Evolutionary conservation across 352 stramenopile species (phyloP).

Genomic region (Pythium sp.): DNA sequence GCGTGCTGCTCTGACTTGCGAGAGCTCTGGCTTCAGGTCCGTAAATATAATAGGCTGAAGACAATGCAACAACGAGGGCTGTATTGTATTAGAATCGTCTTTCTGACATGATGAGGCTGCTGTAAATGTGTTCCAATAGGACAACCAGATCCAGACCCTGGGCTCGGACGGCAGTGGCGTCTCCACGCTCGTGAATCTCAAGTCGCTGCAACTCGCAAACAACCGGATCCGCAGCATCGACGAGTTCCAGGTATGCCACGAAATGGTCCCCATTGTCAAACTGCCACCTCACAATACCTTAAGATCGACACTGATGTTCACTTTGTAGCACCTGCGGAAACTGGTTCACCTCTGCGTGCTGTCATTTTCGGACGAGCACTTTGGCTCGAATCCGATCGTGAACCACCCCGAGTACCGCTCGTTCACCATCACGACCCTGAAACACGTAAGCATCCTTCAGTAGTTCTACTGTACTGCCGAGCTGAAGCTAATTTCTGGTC

Average conservation of each 20-base stretch:
- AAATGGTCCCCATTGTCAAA: too few species aligned
- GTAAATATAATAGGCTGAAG: background rate
- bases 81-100: background rate
- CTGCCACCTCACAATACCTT: too few species aligned
- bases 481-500: background rate
- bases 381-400: constrained; percentile 77
- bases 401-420: constrained; percentile 67
- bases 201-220: constrained; percentile 64
- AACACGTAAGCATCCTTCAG: constrained; percentile 32
- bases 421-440: constrained; percentile 64
- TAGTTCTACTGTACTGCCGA: background rate
- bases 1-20: constrained; percentile 60
- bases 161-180: constrained; percentile 35
- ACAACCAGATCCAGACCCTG: constrained; percentile 65
- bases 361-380: constrained; percentile 77
- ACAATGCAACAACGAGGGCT: background rate
- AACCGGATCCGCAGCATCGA: constrained; percentile 74
- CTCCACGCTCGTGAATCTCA: constrained; percentile 63
- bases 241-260: constrained; percentile 41
- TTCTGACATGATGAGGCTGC: background rate
- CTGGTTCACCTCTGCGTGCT: constrained; percentile 58
- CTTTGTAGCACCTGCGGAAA: constrained; percentile 38
- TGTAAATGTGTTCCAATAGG: constrained; percentile 17
- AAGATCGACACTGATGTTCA: background rate
- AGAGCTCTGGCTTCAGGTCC: constrained; percentile 83